Percentiles rank a stretch among this genome's conserved stretches.
These are phyloP conservation scores for Eutrema heterophyllum DNA, from an alignment of 345 rosid genomes.

Conservation along the genomic window DNA sequence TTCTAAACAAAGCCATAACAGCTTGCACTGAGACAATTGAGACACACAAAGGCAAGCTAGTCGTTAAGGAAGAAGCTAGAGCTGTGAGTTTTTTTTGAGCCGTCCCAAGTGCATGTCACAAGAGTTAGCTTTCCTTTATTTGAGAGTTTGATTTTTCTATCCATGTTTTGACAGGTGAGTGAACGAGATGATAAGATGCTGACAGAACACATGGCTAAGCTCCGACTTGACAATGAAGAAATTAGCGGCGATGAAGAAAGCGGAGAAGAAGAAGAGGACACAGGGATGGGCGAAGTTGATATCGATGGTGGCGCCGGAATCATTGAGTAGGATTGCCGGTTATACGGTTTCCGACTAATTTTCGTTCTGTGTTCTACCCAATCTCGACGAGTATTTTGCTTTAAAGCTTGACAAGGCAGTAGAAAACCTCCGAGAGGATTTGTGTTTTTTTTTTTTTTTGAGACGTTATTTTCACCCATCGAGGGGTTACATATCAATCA, in stretches of 20 bases:
- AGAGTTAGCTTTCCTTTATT: background rate
- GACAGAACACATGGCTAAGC: slow-evolving; percentile 95
- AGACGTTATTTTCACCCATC: slow-evolving; percentile 10
- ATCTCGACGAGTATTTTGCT: background rate
- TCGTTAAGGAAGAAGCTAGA: slow-evolving; percentile 83
- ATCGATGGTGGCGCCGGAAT: slow-evolving; percentile 56
- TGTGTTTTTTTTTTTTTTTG: background rate
- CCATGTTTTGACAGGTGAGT: slow-evolving; percentile 61
- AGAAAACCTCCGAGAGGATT: slow-evolving; percentile 11
- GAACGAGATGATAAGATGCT: slow-evolving; percentile 93
- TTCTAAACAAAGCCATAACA: slow-evolving; percentile 65
- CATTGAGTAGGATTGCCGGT: slow-evolving; percentile 40
- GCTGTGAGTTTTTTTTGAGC: slow-evolving; percentile 52
- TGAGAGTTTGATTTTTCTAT: background rate
- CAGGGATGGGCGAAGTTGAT: slow-evolving; percentile 87
- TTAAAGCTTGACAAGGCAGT: slow-evolving; percentile 1
- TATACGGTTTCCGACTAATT: background rate
- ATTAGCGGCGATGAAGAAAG: slow-evolving; percentile 93
- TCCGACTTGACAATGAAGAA: slow-evolving; percentile 76
- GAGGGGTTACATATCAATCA: slow-evolving; percentile 4
- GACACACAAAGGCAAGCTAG: slow-evolving; percentile 82
- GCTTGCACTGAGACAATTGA: slow-evolving; percentile 83
- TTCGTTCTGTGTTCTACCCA: background rate
- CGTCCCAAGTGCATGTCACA: background rate
- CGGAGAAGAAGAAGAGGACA: slow-evolving; percentile 87